Evolutionary conservation across 495 filamentous ascomycete genomes (phyloP), one percentile per base, ranked within the genome.

Genomic region (Recurvomyces mirabilis): DNA sequence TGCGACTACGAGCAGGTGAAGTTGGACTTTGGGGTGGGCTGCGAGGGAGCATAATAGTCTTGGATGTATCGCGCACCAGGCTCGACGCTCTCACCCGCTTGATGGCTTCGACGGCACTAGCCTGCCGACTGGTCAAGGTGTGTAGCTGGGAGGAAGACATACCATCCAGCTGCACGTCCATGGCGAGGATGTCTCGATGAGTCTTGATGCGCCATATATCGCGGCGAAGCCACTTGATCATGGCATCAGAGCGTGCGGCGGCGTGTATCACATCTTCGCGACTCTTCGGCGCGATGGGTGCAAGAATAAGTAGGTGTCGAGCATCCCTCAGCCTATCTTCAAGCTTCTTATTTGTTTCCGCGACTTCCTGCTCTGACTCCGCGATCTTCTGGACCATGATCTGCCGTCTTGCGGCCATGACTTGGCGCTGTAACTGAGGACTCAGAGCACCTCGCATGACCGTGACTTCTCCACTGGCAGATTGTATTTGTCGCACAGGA

Each of bases 191-290:
- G 56, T 94, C 87, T 39, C 80, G 80, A 61, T 96, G 87, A 49
- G 88, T 95, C 58, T 75, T 87, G 46, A 88, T 72, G 20, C 80
- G 84, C 87, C 86, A 95, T 11, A 94, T 89, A 49, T 94, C 87
- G 60, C 88, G 86, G 46, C 91, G 71, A 15, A 81, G 76, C 89
- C 88, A 95, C 58, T 93, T 89, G 28, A 96, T 66, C 54, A 91
- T 88, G 5, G 87, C 87, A 19, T 88, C 77, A 65, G 94, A 79
- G 10, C 81, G 75, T 3, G 79, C 87, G 12, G 91, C 93, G 24
- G 85, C 81, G 52, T 86, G 69, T 18, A 95, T 72, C 43, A 95
- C 75, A 22, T 84, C 73, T 55, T 96, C 91, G 41, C 91, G 70
- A 5, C 87, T 88, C 56, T 84, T 84, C 1, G 78, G 74, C 52